A percentile compares a stretch with the other conserved stretches of the same genome.
phyloP scores from a whole-genome alignment of 2,329 filamentous ascomycete species.

The Nannizziopsis arthrosporioides region DNA sequence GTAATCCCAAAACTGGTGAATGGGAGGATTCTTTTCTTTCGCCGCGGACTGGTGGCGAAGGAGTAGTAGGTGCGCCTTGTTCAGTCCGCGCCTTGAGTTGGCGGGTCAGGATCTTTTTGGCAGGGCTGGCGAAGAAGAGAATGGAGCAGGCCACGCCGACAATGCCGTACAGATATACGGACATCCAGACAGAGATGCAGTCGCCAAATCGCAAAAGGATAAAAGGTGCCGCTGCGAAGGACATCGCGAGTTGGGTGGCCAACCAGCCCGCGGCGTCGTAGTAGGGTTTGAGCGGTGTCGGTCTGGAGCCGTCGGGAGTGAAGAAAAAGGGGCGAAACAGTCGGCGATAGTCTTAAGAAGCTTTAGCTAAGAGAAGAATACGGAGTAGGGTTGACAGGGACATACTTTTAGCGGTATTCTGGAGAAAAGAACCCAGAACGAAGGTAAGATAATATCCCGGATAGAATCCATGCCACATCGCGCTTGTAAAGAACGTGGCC shows the following conservation, averaged over 20 bases:
- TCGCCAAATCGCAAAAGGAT: slow-evolving; percentile 62
- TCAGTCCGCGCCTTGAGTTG: slow-evolving; percentile 47
- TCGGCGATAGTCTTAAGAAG: slow-evolving; percentile 64
- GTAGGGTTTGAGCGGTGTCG: slow-evolving; percentile 62
- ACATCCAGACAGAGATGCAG: slow-evolving; percentile 64
- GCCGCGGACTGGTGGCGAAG: neutral
- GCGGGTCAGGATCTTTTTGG: slow-evolving; percentile 49
- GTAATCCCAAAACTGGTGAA: slow-evolving; percentile 63
- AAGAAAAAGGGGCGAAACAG: slow-evolving; percentile 88
- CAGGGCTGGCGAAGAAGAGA: slow-evolving; percentile 68
- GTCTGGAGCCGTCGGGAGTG: slow-evolving; percentile 57
- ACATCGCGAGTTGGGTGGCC: slow-evolving; percentile 68
- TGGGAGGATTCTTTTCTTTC: slow-evolving; percentile 13
- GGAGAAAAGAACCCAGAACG: slow-evolving; percentile 76
- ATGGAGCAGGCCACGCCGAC: slow-evolving; percentile 54
- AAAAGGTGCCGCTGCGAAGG: slow-evolving; percentile 75
- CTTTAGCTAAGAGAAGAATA: slow-evolving; percentile 8
- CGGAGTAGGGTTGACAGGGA: slow-evolving; percentile 16
- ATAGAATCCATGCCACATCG: slow-evolving; percentile 97
- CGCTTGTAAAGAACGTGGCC: slow-evolving; percentile 86
- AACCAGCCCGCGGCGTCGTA: slow-evolving; percentile 73
- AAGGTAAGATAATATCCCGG: slow-evolving; percentile 93
- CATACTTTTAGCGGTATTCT: slow-evolving; percentile 88
- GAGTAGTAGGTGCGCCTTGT: slow-evolving; percentile 7
- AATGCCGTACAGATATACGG: slow-evolving; percentile 80